Conservation (phyloP, 306 rosid species). For the Prosopis cineraria region DNA sequence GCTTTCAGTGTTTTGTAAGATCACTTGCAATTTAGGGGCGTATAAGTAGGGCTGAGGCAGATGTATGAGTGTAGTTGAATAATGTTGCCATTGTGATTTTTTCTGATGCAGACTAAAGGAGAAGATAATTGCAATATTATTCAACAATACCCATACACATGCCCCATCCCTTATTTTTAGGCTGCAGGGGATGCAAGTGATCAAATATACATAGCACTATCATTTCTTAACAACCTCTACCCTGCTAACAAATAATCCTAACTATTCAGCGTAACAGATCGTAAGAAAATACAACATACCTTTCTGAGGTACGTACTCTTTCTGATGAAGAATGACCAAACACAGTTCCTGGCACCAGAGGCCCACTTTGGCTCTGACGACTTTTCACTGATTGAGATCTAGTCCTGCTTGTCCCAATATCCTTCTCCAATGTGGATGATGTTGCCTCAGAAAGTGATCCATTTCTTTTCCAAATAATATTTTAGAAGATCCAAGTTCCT, state of each 20-base stretch:
- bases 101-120: not conserved
- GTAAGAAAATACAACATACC: constrained; percentile 42
- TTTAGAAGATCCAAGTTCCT: constrained; percentile 54
- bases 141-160: not conserved
- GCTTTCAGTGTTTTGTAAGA: not conserved
- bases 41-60: not conserved
- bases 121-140: not conserved
- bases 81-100: not conserved
- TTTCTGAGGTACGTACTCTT: constrained; percentile 59
- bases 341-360: constrained; percentile 70
- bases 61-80: not conserved
- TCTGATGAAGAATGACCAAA: constrained; percentile 73
- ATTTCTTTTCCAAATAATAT: constrained; percentile 48
- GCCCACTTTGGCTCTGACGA: constrained; percentile 90
- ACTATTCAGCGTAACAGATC: not conserved
- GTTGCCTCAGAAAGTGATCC: constrained; percentile 52
- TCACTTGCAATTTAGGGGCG: not conserved
- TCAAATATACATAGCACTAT: not conserved
- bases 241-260: not conserved
- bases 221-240: not conserved
- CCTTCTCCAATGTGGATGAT: constrained; percentile 54
- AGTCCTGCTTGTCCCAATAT: constrained; percentile 45
- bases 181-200: not conserved
- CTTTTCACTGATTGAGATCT: constrained; percentile 54
- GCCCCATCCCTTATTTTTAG: not conserved